Conservation (phyloP, 495 filamentous ascomycete species). For the Rhypophila decipiens region DNA sequence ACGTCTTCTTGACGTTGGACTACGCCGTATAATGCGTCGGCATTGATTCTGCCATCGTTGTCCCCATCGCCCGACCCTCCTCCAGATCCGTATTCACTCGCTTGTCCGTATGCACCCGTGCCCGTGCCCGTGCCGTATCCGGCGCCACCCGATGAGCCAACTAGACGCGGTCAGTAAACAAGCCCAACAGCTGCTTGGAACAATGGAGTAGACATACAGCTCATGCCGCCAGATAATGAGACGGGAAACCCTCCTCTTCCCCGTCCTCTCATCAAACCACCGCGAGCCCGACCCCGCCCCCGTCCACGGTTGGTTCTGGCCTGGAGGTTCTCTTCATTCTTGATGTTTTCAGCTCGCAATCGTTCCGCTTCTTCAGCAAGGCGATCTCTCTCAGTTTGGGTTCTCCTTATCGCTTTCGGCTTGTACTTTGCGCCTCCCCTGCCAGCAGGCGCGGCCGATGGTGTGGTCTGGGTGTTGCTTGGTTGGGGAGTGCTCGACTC, state of each 20-base stretch:
- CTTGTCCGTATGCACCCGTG: constrained; percentile 1
- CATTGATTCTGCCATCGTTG: constrained; percentile 32
- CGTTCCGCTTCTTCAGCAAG: constrained; percentile 30
- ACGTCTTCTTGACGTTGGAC: too few species aligned
- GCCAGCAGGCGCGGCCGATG: neutral
- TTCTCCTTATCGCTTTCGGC: constrained; percentile 37
- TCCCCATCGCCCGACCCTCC: constrained; percentile 16
- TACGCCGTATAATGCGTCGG: constrained; percentile 38
- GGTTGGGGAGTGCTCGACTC: neutral
- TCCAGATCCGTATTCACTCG: neutral
- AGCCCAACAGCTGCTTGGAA: too few species aligned
- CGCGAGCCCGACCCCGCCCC: constrained; percentile 28
- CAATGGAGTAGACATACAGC: constrained; percentile 20
- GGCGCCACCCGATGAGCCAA: constrained; percentile 23
- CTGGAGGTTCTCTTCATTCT: constrained; percentile 21
- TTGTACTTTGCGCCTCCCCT: constrained; percentile 22
- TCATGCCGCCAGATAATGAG: constrained; percentile 29
- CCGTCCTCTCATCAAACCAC: too few species aligned
- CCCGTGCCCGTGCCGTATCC: constrained; percentile 19
- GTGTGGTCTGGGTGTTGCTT: too few species aligned
- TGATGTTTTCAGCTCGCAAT: constrained; percentile 26
- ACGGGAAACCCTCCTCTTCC: constrained; percentile 33
- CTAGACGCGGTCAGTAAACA: neutral
- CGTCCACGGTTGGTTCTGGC: constrained; percentile 20
- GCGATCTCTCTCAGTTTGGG: constrained; percentile 33